Evolutionary conservation across 148 eudicot genomes (phyloP).

Genomic region (Vaccinium macrocarpon): DNA sequence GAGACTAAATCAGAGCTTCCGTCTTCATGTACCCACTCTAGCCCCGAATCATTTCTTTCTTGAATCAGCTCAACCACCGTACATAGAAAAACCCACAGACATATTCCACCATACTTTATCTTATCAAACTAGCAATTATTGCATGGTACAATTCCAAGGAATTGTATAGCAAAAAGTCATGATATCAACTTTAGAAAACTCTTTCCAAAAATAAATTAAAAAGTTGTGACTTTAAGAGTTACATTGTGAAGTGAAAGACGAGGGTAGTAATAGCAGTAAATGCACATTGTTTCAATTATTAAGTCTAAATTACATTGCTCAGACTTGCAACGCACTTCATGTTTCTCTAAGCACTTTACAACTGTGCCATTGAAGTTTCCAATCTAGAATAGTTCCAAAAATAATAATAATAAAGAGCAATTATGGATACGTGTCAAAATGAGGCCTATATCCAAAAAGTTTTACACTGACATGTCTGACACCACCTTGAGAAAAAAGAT

Average conservation of each 20-base stretch:
- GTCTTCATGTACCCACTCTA: background rate
- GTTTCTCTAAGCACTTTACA: background rate
- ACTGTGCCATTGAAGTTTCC: background rate
- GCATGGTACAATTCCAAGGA: background rate
- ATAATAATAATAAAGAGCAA: too few species aligned
- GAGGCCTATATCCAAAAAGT: too few species aligned
- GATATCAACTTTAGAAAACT: background rate
- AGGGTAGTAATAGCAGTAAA: background rate
- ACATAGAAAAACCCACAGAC: background rate
- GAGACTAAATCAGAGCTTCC: too few species aligned
- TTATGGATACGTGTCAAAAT: too few species aligned
- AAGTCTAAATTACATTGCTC: too few species aligned
- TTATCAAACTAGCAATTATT: background rate
- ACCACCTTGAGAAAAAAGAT: too few species aligned
- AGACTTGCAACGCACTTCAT: background rate
- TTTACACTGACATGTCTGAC: too few species aligned
- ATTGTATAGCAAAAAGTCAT: background rate
- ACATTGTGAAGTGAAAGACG: background rate
- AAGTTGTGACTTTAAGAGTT: background rate
- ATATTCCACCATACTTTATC: background rate
- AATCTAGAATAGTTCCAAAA: too few species aligned
- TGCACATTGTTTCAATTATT: background rate
- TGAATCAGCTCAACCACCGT: background rate
- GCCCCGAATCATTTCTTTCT: background rate
- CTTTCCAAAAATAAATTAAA: background rate